A percentile compares a stretch with the other conserved stretches of the same genome.
Conservation (phyloP, 495 filamentous ascomycete species). For the Penicillium diatomitis region DNA sequence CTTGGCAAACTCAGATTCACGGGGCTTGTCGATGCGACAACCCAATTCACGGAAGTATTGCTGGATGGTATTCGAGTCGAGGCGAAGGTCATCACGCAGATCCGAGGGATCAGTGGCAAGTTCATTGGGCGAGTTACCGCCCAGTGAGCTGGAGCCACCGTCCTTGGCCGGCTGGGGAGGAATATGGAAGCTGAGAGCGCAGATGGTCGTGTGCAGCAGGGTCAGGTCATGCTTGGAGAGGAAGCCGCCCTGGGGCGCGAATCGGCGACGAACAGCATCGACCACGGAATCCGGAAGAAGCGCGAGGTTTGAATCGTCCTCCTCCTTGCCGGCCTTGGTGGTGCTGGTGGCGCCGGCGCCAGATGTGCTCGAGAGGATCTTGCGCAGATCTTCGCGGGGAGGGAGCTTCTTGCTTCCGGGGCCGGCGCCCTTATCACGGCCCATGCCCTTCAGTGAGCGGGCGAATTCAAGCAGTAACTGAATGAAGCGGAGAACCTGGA, state of each 20-base stretch:
- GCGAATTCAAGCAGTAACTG: constrained; percentile 57
- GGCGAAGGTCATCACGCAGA: constrained; percentile 66
- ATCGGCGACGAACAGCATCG: constrained; percentile 58
- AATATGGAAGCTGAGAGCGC: constrained; percentile 51
- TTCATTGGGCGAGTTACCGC: constrained; percentile 57
- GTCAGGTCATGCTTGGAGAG: constrained; percentile 57
- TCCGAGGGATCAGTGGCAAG: constrained; percentile 68
- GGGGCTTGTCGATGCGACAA: constrained; percentile 40
- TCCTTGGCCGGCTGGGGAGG: constrained; percentile 31
- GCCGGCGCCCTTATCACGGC: constrained; percentile 19
- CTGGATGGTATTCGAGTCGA: constrained; percentile 53
- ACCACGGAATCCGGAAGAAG: constrained; percentile 52
- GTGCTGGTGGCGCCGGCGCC: not conserved
- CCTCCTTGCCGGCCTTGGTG: constrained; percentile 1
- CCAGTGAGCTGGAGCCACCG: constrained; percentile 35
- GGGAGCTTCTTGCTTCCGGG: constrained; percentile 34
- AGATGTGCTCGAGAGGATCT: constrained; percentile 29
- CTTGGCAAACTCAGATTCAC: constrained; percentile 34
- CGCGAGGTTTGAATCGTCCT: constrained; percentile 5
- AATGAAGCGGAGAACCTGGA: constrained; percentile 53
- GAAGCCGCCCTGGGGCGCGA: constrained; percentile 46
- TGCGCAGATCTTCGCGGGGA: constrained; percentile 31
- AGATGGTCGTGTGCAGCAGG: constrained; percentile 59
- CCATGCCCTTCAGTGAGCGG: constrained; percentile 28
- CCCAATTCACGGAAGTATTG: constrained; percentile 79